Evolutionary conservation across 2,329 filamentous ascomycete species (phyloP), one percentile per base, ranked within the genome.

Genomic region (Cercospora nicotianae): DNA sequence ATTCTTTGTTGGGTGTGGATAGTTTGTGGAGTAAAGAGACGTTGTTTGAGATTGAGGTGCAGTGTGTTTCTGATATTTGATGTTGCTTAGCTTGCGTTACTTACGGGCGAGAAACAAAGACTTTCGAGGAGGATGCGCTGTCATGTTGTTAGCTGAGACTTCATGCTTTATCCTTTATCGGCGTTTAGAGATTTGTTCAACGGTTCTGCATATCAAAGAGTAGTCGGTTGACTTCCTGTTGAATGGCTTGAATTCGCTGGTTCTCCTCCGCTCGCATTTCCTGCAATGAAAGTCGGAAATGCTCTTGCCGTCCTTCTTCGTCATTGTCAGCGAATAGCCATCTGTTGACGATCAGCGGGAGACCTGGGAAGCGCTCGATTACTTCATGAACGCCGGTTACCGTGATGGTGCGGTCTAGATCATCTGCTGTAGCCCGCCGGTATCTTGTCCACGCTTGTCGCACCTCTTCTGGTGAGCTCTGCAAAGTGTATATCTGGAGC

Each of bases 1-100:
- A 70, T 64, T 68, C 70, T 12, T 31, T 70, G 53, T 63, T 72
- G 59, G 70, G 70, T 0, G 68, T 72, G 31, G 68, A 72, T 39
- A 72, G 70, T 67, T 42, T 72, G 36, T 67, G 65, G 62, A 64
- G 68, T 16, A 70, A 70, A 58, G 66, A 67, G 48, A 69, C 65
- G 12, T 33, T 63, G 58, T 69, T 69, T 68, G 70, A 72, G 68
- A 66, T 68, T 28, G 62, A 67, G 26, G 60, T 67, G 33, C 62
- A 65, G 26, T 67, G 62, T 62, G 42, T 67, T n/a, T 48, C 62
- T 58, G 66, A 67, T 59, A 65, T 65, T 23, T 65, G 33, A 39
- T 23, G 26, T 64, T 26, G 33, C 16, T 10, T 31, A 31, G 60
- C 33, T n/a, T 48, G 45, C 61, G 12, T 63, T 45, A 18, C n/a